Evolutionary conservation across 768 basidiomycete genomes (phyloP).

Genomic region (Neoboletus subvelutipes): DNA sequence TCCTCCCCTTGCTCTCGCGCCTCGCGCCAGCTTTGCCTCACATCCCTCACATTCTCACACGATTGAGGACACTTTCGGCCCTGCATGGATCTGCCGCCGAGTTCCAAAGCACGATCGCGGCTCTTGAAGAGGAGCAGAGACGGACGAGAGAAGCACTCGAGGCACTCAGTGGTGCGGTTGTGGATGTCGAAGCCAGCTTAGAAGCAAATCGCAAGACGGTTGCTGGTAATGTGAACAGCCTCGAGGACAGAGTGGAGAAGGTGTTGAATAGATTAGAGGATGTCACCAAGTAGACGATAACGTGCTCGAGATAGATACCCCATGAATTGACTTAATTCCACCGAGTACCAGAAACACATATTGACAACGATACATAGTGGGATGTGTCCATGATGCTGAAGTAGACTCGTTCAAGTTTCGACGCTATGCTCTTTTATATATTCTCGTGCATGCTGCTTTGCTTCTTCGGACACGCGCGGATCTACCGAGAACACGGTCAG

Average conservation of each 20-base stretch:
- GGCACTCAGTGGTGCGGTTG: slow-evolving; percentile 68
- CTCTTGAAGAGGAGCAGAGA: slow-evolving; percentile 72
- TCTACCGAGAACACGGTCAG: slow-evolving; percentile 31
- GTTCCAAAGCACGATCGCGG: slow-evolving; percentile 65
- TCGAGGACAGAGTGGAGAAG: slow-evolving; percentile 58
- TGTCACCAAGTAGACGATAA: slow-evolving; percentile 20
- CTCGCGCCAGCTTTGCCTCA: slow-evolving; percentile 74
- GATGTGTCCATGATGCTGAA: background rate
- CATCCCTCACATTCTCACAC: slow-evolving; percentile 86
- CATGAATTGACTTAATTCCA: background rate
- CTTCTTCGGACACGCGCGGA: slow-evolving; percentile 45
- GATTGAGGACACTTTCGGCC: slow-evolving; percentile 78
- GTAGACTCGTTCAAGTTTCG: slow-evolving; percentile 1
- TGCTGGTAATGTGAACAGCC: slow-evolving; percentile 67
- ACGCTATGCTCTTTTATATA: slow-evolving; percentile 36
- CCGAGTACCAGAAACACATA: background rate
- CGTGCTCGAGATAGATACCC: slow-evolving; percentile 5
- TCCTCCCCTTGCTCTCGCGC: slow-evolving; percentile 67
- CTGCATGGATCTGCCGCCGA: slow-evolving; percentile 81
- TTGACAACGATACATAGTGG: background rate
- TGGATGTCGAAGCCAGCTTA: slow-evolving; percentile 72
- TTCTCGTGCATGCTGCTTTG: slow-evolving; percentile 48
- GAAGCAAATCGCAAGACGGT: slow-evolving; percentile 70
- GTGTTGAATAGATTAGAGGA: slow-evolving; percentile 45
- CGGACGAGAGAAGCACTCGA: slow-evolving; percentile 59